phyloP scores from a whole-genome alignment of 2,329 filamentous ascomycete genomes.

The Scleromitrula shiraiana region DNA sequence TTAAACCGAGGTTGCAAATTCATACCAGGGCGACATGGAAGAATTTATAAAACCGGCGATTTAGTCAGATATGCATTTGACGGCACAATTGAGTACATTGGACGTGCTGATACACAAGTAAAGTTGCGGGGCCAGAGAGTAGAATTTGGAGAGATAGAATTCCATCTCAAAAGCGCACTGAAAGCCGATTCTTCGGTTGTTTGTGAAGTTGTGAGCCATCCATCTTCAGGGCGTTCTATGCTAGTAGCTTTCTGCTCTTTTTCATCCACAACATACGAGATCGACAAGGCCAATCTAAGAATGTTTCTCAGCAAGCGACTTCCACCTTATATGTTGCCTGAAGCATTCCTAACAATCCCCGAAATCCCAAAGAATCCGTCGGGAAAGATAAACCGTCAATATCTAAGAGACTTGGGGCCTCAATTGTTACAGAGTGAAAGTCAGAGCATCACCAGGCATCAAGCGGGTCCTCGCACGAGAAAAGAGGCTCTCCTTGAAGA shows the following conservation, averaged over 20 bases:
- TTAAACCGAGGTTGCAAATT: background rate
- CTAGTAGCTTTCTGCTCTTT: background rate
- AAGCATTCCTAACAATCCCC: conserved; percentile 25
- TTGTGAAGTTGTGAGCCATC: background rate
- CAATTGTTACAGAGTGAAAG: too few relatives aligned
- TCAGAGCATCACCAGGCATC: too few relatives aligned
- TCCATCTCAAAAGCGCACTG: background rate
- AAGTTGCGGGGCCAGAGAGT: conserved; percentile 33
- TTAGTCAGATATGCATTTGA: conserved; percentile 29
- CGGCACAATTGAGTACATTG: conserved; percentile 30
- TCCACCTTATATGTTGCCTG: conserved; percentile 30
- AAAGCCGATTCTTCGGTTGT: background rate
- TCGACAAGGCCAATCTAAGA: background rate
- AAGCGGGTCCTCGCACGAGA: too few relatives aligned
- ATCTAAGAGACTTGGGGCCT: too few relatives aligned
- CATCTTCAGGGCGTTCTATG: conserved; percentile 14
- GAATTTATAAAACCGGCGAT: conserved; percentile 37
- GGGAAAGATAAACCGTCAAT: conserved; percentile 32
- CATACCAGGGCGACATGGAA: background rate
- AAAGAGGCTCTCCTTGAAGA: too few relatives aligned
- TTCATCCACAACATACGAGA: background rate
- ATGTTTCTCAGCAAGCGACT: background rate
- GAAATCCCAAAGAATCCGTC: conserved; percentile 27
- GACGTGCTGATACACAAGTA: conserved; percentile 36
- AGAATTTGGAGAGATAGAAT: conserved; percentile 34